Base-by-base conservation (phyloP, 1,139 yeast genomes). In the Protomyces lactucae-debilis region DNA sequence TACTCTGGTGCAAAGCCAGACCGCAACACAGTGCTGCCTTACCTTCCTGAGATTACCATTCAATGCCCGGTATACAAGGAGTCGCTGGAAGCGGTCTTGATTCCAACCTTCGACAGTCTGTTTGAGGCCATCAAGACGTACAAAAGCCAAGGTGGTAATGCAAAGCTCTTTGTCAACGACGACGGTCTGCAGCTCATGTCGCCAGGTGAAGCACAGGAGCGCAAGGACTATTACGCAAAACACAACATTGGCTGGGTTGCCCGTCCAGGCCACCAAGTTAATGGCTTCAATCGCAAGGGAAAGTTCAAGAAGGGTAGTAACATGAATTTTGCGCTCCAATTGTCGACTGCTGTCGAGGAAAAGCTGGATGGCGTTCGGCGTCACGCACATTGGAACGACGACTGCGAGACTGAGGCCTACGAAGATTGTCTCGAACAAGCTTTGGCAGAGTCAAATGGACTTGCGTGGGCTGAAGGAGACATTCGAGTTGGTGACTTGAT, bases 21-120 rank as follows among this genome's bases (percentile, higher is more conserved):
- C 8, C 66, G 66, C 40, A 25, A 36, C 39, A 57, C 37, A 28
- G 59, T 32, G 6, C 10, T 54, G 43, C 64, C 52, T n/a, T 60
- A 55, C 9, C 39, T 64, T 35, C 66, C 66, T 5, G 65, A 60
- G 16, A 52, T 64, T 25, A 60, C 65, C 28, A 59, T 63, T 45
- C 64, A 57, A 54, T 63, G 66, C 39, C 67, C 67, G n/a, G 67
- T 65, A 4, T 64, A 66, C 56, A 60, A 60, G 43, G 65, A 66
- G 28, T 48, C 65, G n/a, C 52, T 66, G 32, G 48, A 28, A 6
- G 55, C 45, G n/a, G 66, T 64, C 43, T 54, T 64, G 35, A 46
- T 54, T 16, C 66, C 66, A 14, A 61, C 66, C 4, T 53, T 60
- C 39, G 46, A 52, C 23, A 60, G 65, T 18, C 52, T 61, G n/a